Base-by-base conservation (phyloP, 805 yeast species). In the Metschnikowia arizonensis region DNA sequence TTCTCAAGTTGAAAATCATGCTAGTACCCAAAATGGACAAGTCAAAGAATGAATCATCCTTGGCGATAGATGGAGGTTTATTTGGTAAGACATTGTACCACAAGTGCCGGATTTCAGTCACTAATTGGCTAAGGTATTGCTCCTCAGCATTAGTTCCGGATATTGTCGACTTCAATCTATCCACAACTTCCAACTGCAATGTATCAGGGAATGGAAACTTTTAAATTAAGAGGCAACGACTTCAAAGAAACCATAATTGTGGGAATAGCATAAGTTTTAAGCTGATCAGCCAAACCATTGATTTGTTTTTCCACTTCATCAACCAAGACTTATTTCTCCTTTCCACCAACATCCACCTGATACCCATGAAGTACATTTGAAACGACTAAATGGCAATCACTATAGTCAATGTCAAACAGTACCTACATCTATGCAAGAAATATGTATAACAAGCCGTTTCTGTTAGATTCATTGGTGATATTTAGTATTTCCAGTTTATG, bases 191-290 rank as follows among this genome's bases (percentile, higher is more conserved):
- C 52, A 93, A 73, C 67, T 91, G 97, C 14, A 85, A 91, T 19
- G 86, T 77, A 46, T 88, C 88, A 44, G 99, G 99, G 79, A 86
- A 88, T 37, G 97, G 98, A 50, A 93, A 72, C 59, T 91, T 93
- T 93, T 48, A 99, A 99, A 68, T 93, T 93, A 66, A 93, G 74
- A 21, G 99, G 99, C 61, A 93, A 69, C 58, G 81, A 83, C 21
- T 78, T 74, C 71, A 95, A 74, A 12, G 97, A 97, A 40, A 93
- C 91, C 58, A 93, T 82, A 29, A 91, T 73, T 0, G 96, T 77
- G 36, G 99, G 99, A 38, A 93, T 83, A 14, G 99, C 96, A 63
- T 93, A 93, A 11, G 85, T n/a, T n/a, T n/a, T n/a, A n/a, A n/a
- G n/a, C n/a, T n/a, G n/a, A n/a, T n/a, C n/a, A n/a, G n/a, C n/a